Percentiles rank a stretch among this genome's conserved stretches.
Conservation (phyloP, 2,329 filamentous ascomycete species). For the Diplodia mutila region DNA sequence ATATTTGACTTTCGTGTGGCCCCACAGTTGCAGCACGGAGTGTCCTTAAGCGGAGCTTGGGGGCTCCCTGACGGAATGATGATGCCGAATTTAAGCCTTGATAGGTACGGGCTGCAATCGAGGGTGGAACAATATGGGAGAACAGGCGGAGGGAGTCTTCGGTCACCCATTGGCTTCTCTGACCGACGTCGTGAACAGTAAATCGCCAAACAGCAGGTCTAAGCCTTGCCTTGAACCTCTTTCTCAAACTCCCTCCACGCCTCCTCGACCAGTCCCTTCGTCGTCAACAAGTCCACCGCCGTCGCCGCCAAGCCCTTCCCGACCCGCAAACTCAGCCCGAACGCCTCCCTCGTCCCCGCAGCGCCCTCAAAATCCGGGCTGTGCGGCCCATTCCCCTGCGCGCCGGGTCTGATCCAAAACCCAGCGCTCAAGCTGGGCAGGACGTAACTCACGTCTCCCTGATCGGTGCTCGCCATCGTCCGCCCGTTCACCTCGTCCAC, state of each 20-base stretch:
- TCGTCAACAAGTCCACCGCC: conserved; percentile 43
- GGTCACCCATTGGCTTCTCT: no score
- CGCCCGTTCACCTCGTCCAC: conserved; percentile 48
- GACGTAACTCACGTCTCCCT: conserved; percentile 62
- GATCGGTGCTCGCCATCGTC: conserved; percentile 62
- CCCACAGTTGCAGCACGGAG: no score
- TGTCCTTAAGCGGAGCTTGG: no score
- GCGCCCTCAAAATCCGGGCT: conserved; percentile 47
- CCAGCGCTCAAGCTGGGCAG: conserved; percentile 60
- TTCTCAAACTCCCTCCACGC: conserved; percentile 33
- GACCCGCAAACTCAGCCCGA: conserved; percentile 39
- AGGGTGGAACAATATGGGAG: no score
- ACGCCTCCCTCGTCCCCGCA: conserved; percentile 42
- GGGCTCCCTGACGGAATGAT: no score
- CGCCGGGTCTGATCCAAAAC: conserved; percentile 51
- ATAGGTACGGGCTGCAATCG: no score
- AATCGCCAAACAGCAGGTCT: no score
- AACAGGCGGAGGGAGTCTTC: no score
- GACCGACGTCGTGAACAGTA: no score
- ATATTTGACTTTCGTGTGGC: no score
- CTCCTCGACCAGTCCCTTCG: conserved; percentile 16
- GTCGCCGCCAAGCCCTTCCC: conserved; percentile 43
- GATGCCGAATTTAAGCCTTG: no score
- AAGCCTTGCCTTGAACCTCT: conserved; percentile 34
- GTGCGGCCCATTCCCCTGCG: conserved; percentile 41